Percentiles rank a stretch among this genome's conserved stretches.
phyloP scores from a whole-genome alignment of 441 rosid species.

The Lepidium campestre region DNA sequence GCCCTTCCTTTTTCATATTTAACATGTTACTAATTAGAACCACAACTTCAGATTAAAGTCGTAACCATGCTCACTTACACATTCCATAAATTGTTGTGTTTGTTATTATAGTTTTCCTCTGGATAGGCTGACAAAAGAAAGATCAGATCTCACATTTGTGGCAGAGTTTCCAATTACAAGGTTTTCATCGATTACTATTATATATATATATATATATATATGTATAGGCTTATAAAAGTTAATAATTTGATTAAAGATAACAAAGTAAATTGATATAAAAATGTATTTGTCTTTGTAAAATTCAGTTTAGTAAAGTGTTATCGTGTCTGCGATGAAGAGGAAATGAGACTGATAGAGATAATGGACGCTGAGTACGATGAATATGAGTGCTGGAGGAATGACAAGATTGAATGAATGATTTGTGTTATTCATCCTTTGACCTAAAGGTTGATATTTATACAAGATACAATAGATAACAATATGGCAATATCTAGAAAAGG shows the following conservation, averaged over 20 bases:
- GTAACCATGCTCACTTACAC: neutral
- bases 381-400: too few relatives aligned
- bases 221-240: neutral
- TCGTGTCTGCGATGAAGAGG: conserved; percentile 2
- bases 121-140: conserved; percentile 24
- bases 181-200: neutral
- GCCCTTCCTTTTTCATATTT: neutral
- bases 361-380: conserved; percentile 12
- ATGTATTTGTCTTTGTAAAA: neutral
- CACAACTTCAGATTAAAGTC: neutral
- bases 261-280: neutral
- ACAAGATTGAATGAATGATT: too few relatives aligned
- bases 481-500: too few relatives aligned
- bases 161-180: conserved; percentile 12
- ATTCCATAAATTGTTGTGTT: neutral
- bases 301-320: neutral
- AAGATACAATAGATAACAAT: too few relatives aligned
- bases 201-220: neutral
- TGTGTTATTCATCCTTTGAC: too few relatives aligned
- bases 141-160: conserved; percentile 18
- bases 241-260: neutral
- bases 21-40: neutral
- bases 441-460: too few relatives aligned
- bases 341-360: conserved; percentile 22
- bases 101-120: conserved; percentile 6